These are phyloP conservation scores for Seminavis robusta DNA, from an alignment of 108 stramenopile genomes.

Conservation along the genomic window DNA sequence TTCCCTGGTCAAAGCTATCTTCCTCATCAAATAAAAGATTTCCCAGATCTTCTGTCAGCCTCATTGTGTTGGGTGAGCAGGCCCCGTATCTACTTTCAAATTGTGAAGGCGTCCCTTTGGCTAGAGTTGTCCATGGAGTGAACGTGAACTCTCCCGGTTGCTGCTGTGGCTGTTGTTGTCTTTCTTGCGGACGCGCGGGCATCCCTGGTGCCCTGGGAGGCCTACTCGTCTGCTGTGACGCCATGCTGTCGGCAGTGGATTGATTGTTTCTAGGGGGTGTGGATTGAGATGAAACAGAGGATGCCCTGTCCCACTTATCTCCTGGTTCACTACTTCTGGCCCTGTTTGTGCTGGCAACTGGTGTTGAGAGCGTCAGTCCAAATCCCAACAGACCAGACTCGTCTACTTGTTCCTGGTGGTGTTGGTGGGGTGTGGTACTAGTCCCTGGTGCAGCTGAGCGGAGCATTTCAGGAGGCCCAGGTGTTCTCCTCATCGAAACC, in stretches of 20 bases:
- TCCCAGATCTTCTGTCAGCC: constrained; percentile 70
- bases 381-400: constrained; percentile 32
- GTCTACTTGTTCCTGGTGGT: constrained; percentile 3
- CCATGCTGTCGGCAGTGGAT: not conserved
- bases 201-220: constrained; percentile 3
- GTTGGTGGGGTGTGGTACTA: constrained; percentile 6
- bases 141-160: constrained; percentile 15
- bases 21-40: constrained; percentile 74
- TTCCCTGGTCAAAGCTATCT: no score
- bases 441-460: constrained; percentile 7
- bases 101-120: constrained; percentile 38
- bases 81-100: constrained; percentile 31
- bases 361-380: constrained; percentile 28
- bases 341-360: constrained; percentile 3
- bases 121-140: constrained; percentile 14
- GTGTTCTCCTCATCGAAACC: constrained; percentile 35
- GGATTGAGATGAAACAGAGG: no score
- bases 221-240: not conserved
- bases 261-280: not conserved
- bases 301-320: no score
- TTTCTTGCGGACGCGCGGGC: not conserved
- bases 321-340: no score
- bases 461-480: constrained; percentile 27
- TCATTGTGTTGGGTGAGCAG: constrained; percentile 67
- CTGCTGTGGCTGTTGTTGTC: not conserved